Evolutionary conservation across 1,284 basidiomycete genomes (phyloP), one percentile per base, ranked within the genome.

Genomic region (Tranzscheliella williamsii): DNA sequence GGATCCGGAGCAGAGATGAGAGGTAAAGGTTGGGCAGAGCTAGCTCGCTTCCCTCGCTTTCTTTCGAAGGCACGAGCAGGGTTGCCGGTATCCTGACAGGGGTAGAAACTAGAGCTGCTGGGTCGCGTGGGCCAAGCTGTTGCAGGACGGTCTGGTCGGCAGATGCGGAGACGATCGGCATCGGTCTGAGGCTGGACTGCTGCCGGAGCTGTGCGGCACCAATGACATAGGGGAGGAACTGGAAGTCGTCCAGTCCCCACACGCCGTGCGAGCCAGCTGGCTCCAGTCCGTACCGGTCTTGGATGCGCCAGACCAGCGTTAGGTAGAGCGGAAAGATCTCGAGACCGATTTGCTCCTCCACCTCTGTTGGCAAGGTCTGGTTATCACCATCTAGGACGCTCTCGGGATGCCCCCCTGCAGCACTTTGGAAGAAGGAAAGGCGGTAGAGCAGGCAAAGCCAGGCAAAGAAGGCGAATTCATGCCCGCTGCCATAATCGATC

Each of bases 211-310:
- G 91, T 2, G 86, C 90, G 54, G 91, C 90, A 4, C 94, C 94
- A 73, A 95, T 89, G 8, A 95, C 83, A 76, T 97, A 97, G 20
- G 88, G 87, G 20, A 95, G 81, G 79, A 95, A 95, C 42, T 84
- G 85, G 57, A 88, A 95, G 76, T 99, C 95, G 76, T 99, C 75
- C 26, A 99, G 80, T 0, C 94, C 94, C 94, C 94, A 99, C 0
- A 97, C 94, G 7, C 94, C 94, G 73, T 98, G 95, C 58, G 89
- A 92, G 3, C 94, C 94, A 0, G 94, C 94, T 4, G 95, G 94
- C 79, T 98, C 94, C 6, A 98, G 85, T 35, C 83, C 85, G 76
- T 97, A 99, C 20, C 85, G 84, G 68, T 91, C 88, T 75, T 98
- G 95, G 24, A 96, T 81, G 40, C 83, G 83, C 85, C 91, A 93